phyloP scores from a whole-genome alignment of 208 protist species.

The Trichomonas gallinae region DNA sequence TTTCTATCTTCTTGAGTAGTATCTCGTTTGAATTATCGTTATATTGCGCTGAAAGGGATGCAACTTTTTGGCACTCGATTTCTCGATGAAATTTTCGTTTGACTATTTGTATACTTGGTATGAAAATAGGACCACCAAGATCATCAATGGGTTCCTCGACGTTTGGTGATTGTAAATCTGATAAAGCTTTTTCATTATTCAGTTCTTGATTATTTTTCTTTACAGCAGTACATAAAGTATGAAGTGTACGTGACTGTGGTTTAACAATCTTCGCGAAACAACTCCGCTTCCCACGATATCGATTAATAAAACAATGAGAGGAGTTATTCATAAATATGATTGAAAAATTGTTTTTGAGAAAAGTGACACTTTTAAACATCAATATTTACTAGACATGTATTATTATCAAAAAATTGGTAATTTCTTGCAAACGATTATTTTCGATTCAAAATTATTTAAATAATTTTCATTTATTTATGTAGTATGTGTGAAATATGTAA shows the following conservation, averaged over 20 bases:
- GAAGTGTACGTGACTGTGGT: not conserved
- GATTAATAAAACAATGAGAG: not conserved
- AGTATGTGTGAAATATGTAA: too few species aligned
- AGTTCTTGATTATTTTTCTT: not conserved
- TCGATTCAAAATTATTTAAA: too few species aligned
- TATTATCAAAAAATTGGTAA: too few species aligned
- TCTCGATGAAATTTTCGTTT: not conserved
- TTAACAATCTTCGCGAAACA: not conserved
- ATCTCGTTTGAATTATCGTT: not conserved
- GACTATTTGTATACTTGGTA: not conserved
- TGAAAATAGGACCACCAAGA: not conserved
- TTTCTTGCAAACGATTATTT: too few species aligned
- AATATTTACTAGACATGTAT: too few species aligned
- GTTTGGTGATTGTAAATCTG: not conserved
- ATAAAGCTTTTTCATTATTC: not conserved
- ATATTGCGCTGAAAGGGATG: not conserved
- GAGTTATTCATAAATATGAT: not conserved
- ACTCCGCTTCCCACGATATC: not conserved
- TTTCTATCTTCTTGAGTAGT: not conserved
- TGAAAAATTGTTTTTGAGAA: too few species aligned
- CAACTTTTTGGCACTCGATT: not conserved
- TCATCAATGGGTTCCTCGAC: not conserved
- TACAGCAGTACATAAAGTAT: not conserved
- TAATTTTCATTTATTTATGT: too few species aligned
- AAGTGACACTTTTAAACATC: too few species aligned